Evolutionary conservation across 352 stramenopile genomes (phyloP).

Genomic region (Pythium utonaiense): DNA sequence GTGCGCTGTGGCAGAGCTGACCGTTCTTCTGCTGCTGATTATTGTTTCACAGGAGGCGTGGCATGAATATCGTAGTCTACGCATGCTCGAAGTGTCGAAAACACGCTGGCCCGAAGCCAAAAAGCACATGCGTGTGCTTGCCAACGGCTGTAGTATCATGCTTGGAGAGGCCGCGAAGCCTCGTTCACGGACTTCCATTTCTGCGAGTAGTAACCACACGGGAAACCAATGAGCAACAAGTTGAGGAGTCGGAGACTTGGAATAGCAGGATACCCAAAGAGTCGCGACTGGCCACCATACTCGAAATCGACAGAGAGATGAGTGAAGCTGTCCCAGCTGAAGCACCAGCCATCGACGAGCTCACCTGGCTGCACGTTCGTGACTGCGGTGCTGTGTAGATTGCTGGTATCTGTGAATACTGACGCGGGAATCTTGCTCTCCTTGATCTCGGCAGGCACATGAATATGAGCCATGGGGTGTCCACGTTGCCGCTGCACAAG

Average conservation of each 20-base stretch:
- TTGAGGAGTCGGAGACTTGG: background rate
- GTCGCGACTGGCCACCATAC: constrained; percentile 15
- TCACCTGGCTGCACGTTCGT: constrained; percentile 24
- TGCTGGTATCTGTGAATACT: background rate
- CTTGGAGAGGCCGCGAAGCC: constrained; percentile 18
- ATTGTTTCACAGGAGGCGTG: constrained; percentile 40
- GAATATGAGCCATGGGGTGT: constrained; percentile 42
- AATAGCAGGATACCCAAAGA: constrained; percentile 3
- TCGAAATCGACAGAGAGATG: background rate
- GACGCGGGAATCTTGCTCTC: background rate
- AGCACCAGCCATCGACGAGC: constrained; percentile 2
- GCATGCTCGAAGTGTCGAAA: constrained; percentile 68
- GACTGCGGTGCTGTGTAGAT: background rate
- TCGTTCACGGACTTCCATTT: background rate
- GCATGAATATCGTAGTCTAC: constrained; percentile 64
- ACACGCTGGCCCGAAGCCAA: constrained; percentile 62
- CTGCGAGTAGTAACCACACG: background rate
- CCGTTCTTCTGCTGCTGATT: background rate
- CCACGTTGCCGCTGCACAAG: constrained; percentile 32
- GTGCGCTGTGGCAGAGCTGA: background rate
- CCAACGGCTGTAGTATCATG: constrained; percentile 80
- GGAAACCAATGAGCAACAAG: background rate
- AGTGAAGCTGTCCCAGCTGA: background rate
- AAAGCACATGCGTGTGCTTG: constrained; percentile 60
- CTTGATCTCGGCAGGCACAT: constrained; percentile 25